Evolutionary conservation across 75 land plant species (phyloP).

Genomic region (Picea sitchensis): DNA sequence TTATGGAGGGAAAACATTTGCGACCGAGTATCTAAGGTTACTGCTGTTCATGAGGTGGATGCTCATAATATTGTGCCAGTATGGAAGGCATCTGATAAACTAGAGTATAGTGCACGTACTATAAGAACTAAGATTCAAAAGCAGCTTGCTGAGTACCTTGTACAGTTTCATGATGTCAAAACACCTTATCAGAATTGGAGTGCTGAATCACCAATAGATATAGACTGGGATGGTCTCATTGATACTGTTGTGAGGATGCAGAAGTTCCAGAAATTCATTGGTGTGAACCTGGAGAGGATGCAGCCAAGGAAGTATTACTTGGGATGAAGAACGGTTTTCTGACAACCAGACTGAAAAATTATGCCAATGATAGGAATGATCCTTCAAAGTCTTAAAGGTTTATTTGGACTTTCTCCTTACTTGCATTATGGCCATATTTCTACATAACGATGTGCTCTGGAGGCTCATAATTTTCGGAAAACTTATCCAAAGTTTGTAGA

Average conservation of each 20-base stretch:
- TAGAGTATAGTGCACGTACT: conserved; percentile 87
- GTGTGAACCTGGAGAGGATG: conserved; percentile 90
- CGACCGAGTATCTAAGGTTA: conserved; percentile 32
- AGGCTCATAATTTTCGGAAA: conserved; percentile 56
- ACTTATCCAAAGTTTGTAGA: conserved; percentile 80
- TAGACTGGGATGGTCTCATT: conserved; percentile 77
- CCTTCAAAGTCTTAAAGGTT: conserved; percentile 68
- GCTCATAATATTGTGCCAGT: conserved; percentile 95
- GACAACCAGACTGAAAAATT: conserved; percentile 62
- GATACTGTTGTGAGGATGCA: conserved; percentile 59
- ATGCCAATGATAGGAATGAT: conserved; percentile 69
- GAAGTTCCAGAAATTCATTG: conserved; percentile 92
- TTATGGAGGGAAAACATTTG: conserved; percentile 60
- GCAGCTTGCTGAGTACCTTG: conserved; percentile 72
- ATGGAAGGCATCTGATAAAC: conserved; percentile 86
- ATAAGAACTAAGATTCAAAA: conserved; percentile 77
- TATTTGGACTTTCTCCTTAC: conserved; percentile 90
- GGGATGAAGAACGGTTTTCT: conserved; percentile 76
- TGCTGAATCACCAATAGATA: conserved; percentile 15
- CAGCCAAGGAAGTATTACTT: conserved; percentile 74
- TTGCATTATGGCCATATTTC: conserved; percentile 95
- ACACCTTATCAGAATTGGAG: conserved; percentile 42
- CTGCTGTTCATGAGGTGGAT: conserved; percentile 87
- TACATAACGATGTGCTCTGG: conserved; percentile 88
- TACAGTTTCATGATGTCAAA: conserved; percentile 57